Percentiles rank a stretch among this genome's conserved stretches.
Evolutionary conservation across 176 grass and related monocot species (phyloP).

Genomic region (Secale cereale): DNA sequence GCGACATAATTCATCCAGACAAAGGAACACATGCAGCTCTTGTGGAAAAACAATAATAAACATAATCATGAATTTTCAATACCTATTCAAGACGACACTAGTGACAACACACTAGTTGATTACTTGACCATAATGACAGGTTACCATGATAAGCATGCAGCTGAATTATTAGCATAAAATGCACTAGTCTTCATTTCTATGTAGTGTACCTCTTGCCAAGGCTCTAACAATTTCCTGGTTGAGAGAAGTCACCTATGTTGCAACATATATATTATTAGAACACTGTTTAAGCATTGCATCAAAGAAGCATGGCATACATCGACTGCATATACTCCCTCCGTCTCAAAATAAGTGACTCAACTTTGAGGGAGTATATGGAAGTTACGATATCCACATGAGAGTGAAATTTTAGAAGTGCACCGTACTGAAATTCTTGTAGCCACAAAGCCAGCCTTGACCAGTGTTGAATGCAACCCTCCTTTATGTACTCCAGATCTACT

Average conservation of each 20-base stretch:
- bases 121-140: background rate
- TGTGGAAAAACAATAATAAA: background rate
- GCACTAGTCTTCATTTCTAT: background rate
- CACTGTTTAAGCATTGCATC: background rate
- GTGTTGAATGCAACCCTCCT: conserved; percentile 68
- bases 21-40: conserved; percentile 8
- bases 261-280: background rate
- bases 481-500: conserved; percentile 91
- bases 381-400: background rate
- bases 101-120: background rate
- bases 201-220: conserved; percentile 71
- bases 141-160: background rate
- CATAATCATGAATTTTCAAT: conserved; percentile 7
- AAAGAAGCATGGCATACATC: conserved; percentile 7
- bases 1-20: too few relatives aligned
- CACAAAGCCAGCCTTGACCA: conserved; percentile 93
- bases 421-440: conserved; percentile 96
- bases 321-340: too few relatives aligned
- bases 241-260: conserved; percentile 84
- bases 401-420: background rate
- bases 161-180: conserved; percentile 3
- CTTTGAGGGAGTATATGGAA: too few relatives aligned
- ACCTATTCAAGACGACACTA: background rate
- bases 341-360: too few relatives aligned
- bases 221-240: conserved; percentile 98